Percentiles rank a stretch among this genome's conserved stretches.
Conservation (phyloP, 2,329 filamentous ascomycete species). For the Gliomastix tumulicola region DNA sequence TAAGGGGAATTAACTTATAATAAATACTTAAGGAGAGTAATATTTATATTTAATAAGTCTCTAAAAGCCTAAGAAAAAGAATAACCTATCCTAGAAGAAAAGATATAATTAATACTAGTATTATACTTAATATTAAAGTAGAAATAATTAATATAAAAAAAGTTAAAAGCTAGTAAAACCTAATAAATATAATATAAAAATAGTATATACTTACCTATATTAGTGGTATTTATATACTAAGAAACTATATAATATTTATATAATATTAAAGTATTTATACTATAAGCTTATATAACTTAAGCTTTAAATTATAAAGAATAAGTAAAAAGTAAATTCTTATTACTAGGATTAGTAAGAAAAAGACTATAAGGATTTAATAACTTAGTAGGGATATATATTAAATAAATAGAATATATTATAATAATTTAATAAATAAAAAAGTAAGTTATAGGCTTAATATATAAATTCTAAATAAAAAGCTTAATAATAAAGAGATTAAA, state of each 20-base stretch:
- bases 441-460: background rate
- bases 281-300: no score
- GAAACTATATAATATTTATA: no score
- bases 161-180: no score
- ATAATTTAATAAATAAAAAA: background rate
- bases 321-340: background rate
- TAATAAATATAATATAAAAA: conserved; percentile 3
- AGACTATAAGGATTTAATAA: background rate
- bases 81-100: no score
- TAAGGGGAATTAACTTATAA: no score
- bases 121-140: conserved; percentile 5
- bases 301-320: conserved; percentile 1
- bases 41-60: no score
- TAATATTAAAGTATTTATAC: background rate
- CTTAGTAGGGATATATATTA: no score
- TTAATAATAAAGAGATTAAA: background rate
- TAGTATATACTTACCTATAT: conserved; percentile 1
- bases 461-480: background rate
- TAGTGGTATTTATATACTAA: background rate
- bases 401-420: background rate
- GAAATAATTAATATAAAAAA: no score
- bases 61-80: no score
- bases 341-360: background rate
- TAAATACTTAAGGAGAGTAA: no score
- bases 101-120: no score